Base-by-base conservation (phyloP, 2,329 filamentous ascomycete genomes). In the Pseudogymnoascus verrucosus region DNA sequence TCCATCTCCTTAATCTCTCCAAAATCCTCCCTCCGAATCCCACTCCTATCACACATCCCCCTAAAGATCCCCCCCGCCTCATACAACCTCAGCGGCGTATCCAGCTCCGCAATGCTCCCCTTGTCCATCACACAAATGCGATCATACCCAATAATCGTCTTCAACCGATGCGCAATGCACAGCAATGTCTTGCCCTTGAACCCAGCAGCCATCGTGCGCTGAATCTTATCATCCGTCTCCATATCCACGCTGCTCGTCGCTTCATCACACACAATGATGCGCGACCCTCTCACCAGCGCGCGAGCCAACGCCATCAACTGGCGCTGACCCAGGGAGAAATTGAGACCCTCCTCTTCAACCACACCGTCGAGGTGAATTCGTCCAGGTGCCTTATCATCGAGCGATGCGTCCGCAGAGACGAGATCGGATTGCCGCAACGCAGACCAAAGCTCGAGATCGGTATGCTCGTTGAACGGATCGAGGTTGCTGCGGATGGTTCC, bases 241-340 rank as follows among this genome's bases (percentile, higher is more conserved):
- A 97, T 95, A 75, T 98, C 93, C 6, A 98, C 93, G 0, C 86
- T 90, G 1, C 88, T 91, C 0, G 95, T 99, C 0, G 95, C 95
- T 76, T 99, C 95, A 78, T 99, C 95, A 76, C 93, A 97, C 60
- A 99, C 88, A 70, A 98, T 97, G 76, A 98, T 97, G 69, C 89
- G 91, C 0, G 88, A 89, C 47, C 88, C 86, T 39, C 93, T 87
- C 4, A 98, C 93, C 2, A 99, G 84, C 0, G 95, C 95, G 0
- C 95, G 87, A 0, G 93, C 93, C 1, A 99, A 82, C 1, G 95
- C 95, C 89, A 98, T 96, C 60, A 98, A 84, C 76, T 98, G 95
- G 2, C 95, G 86, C 77, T 98, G 93, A 5, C 93, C 93, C 8
- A 98, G 87, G 0, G 91, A 96, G 79, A 96, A 97, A 76, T 98